Evolutionary conservation across 371 early-diverging fungal genomes (phyloP).

Genomic region (Batrachochytrium dendrobatidis): DNA sequence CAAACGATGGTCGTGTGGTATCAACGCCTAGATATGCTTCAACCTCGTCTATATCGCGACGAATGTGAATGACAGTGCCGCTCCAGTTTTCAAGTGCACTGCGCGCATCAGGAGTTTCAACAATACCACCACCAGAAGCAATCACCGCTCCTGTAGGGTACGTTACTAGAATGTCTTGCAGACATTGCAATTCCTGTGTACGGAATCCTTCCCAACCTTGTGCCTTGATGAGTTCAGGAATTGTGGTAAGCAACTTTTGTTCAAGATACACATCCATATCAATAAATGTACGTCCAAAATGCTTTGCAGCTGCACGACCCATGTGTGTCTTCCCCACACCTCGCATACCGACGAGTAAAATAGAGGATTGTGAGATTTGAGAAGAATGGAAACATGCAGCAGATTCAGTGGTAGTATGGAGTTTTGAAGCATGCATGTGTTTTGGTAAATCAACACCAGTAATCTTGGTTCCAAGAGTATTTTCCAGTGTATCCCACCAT

Average conservation of each 20-base stretch:
- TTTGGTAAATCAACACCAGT: conserved; percentile 54
- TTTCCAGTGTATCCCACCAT: conserved; percentile 93
- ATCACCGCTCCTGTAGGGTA: conserved; percentile 59
- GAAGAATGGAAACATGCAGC: conserved; percentile 16
- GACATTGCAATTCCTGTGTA: conserved; percentile 55
- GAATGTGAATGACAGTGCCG: conserved; percentile 68
- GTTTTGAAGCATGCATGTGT: background rate
- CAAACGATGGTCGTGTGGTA: conserved; percentile 75
- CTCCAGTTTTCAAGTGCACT: conserved; percentile 46
- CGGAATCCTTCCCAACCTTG: conserved; percentile 92
- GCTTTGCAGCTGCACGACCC: conserved; percentile 65
- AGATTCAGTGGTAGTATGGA: conserved; percentile 3
- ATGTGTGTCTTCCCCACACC: conserved; percentile 92
- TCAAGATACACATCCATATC: conserved; percentile 88
- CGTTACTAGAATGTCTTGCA: conserved; percentile 49
- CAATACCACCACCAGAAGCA: conserved; percentile 93
- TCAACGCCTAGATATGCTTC: conserved; percentile 69
- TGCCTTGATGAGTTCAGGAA: conserved; percentile 67
- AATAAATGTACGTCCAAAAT: conserved; percentile 63
- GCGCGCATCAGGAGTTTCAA: conserved; percentile 76
- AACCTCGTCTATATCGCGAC: conserved; percentile 74
- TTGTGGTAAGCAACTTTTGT: conserved; percentile 51
- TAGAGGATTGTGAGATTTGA: conserved; percentile 38
- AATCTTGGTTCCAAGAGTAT: conserved; percentile 62
- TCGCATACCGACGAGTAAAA: conserved; percentile 94